Base-by-base conservation (phyloP, 1,284 basidiomycete genomes). In the Trichosporon inkin region DNA sequence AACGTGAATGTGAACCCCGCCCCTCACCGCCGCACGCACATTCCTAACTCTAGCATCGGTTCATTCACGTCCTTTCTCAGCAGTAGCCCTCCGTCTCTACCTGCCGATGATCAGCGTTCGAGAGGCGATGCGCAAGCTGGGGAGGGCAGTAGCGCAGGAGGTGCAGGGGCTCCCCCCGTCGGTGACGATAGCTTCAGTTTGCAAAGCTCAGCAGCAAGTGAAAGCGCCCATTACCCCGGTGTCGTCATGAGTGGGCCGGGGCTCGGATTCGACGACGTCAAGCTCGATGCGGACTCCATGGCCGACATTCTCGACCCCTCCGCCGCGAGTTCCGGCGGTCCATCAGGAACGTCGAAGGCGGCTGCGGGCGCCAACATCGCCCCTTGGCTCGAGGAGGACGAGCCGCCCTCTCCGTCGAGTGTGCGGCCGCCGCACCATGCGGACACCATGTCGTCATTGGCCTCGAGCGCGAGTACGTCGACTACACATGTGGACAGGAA, bases 361-460 rank as follows among this genome's bases (percentile, higher is more conserved):
- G 60, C 51, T 52, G 63, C 60, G 2, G 61, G 64, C 1, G 65
- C 70, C 17, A 77, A 75, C 58, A 75, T 77, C 53, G 75, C 75
- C 8, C 75, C 75, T 8, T 77, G 75, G 75, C 59, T 75, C 22
- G 64, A 66, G 56, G 75, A 77, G 28, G 74, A 74, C 61, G 52
- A 47, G 37, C 60, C 64, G n/a, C 39, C 58, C 44, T 49, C 44
- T 28, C 44, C 44, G 35, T 37, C 51, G 5, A 53, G 51, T 37
- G 34, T 22, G 6, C 5, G 35, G 34, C 34, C 51, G 51, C 34
- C 32, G 51, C 36, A 13, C 32, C 49, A 55, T 41, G 56, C 51
- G n/a, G 37, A 32, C 17, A 55, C 51, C 24, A 56, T 35, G 55
- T 32, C 49, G 17, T 17, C 35, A 8, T 17, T 39, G 2, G 28